Evolutionary conservation across 1,139 yeast genomes (phyloP).

Genomic region (Saccharomyces hybrid): DNA sequence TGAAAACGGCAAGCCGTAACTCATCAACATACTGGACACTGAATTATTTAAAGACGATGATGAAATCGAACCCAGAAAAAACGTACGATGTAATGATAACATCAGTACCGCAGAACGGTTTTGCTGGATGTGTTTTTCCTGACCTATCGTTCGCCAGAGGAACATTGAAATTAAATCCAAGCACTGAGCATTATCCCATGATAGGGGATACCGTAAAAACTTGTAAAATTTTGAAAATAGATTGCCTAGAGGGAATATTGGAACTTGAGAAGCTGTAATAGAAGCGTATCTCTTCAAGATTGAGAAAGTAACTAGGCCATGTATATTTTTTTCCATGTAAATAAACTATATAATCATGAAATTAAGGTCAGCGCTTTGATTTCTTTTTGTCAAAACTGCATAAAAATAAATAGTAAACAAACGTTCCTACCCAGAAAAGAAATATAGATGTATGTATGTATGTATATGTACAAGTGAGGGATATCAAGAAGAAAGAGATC

Average conservation of each 20-base stretch:
- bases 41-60: constrained; percentile 30
- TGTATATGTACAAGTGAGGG: not conserved
- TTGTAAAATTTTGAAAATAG: constrained; percentile 36
- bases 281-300: not conserved
- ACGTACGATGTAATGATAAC: constrained; percentile 34
- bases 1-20: constrained; percentile 29
- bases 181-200: constrained; percentile 24
- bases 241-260: constrained; percentile 34
- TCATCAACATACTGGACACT: constrained; percentile 39
- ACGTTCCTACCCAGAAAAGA: not conserved
- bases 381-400: not conserved
- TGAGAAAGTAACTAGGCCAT: not conserved
- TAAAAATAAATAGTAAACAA: not conserved
- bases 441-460: not conserved
- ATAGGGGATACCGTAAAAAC: constrained; percentile 38
- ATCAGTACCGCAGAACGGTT: constrained; percentile 36
- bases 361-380: not conserved
- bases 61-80: constrained; percentile 9
- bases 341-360: not conserved
- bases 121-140: constrained; percentile 36
- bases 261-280: constrained; percentile 20
- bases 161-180: constrained; percentile 19
- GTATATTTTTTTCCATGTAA: constrained; percentile 3
- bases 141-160: constrained; percentile 35
- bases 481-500: not conserved